A percentile compares a stretch with the other conserved stretches of the same genome.
Conservation (phyloP, 805 yeast genomes). For the Monosporozyma servazzii region DNA sequence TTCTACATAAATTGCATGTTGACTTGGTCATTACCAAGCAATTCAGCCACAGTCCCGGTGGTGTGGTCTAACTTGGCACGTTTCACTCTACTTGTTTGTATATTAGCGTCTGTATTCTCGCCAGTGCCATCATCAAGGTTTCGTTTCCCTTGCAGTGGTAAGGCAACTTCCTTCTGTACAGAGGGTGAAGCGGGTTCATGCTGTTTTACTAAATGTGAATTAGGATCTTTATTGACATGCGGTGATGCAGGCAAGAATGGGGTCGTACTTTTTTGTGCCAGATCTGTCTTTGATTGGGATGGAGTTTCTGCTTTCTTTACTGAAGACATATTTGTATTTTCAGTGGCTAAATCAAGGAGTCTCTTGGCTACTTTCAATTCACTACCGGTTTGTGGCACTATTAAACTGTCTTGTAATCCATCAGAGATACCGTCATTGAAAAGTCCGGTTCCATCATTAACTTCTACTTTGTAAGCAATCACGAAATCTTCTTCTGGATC, state of each 20-base stretch:
- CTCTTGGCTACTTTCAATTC: constrained; percentile 15
- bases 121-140: neutral
- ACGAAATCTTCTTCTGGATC: constrained; percentile 41
- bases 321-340: neutral
- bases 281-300: neutral
- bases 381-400: constrained; percentile 18
- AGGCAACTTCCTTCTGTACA: neutral
- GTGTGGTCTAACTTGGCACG: constrained; percentile 25
- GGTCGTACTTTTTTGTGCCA: neutral
- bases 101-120: neutral
- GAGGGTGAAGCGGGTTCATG: neutral
- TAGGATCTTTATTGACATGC: neutral
- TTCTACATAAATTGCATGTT: constrained; percentile 4
- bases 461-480: constrained; percentile 44
- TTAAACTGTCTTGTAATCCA: constrained; percentile 10
- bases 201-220: too few relatives aligned
- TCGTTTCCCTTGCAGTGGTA: neutral
- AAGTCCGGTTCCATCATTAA: constrained; percentile 56
- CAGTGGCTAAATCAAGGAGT: neutral
- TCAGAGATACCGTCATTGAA: constrained; percentile 39
- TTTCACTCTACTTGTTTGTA: constrained; percentile 22
- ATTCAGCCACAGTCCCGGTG: neutral
- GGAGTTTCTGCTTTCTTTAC: neutral
- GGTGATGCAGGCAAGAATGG: neutral
- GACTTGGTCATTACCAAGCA: neutral